Base-by-base conservation (phyloP, 2,329 filamentous ascomycete genomes). In the Pseudopithomyces maydicus region DNA sequence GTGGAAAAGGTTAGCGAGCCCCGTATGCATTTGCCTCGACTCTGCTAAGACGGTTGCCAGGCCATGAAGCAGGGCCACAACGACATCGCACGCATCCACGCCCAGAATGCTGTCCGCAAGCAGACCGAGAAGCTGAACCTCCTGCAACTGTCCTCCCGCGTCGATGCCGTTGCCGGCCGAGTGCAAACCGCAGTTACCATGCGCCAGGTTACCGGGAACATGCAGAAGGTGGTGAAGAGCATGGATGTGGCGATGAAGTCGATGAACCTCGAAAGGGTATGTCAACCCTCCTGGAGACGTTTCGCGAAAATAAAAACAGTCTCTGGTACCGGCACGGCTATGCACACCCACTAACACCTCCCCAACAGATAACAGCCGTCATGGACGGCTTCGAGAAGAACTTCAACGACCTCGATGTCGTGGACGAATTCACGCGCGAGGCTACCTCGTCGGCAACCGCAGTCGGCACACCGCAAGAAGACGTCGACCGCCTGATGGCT, bases 401-500 rank as follows among this genome's bases (percentile, higher is more conserved):
- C 61, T 82, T 82, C 65, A 80, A 82, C 56, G 79, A 82, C 64
- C 72, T 83, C 42, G 81, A 83, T 58, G 80, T 81, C 41, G 79
- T 79, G 39, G 81, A 80, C 8, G 80, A 88, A 65, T 92, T 93
- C 77, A 95, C 95, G 77, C 91, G 94, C 76, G 92, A 93, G 71
- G 90, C 91, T 57, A 94, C 93, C 60, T 87, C 85, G 20, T 88
- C 90, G 58, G 90, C 89, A 36, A 96, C 92, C 74, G 90, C 77
- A 69, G 89, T 80, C 73, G 90, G 81, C 75, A 93, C 79, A 79
- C 90, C 80, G 77, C 85, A 96, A 73, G 92, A 96, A 66, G 91
- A 93, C 65, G 91, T 96, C 1, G 92, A 96, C 75, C 88, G 91
- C 64, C 79, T 96, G 60, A 89, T 96, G 78, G 89, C 86, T 62